A percentile compares a stretch with the other conserved stretches of the same genome.
Conservation (phyloP, 106 monocot species). For the Posidonia australis region DNA sequence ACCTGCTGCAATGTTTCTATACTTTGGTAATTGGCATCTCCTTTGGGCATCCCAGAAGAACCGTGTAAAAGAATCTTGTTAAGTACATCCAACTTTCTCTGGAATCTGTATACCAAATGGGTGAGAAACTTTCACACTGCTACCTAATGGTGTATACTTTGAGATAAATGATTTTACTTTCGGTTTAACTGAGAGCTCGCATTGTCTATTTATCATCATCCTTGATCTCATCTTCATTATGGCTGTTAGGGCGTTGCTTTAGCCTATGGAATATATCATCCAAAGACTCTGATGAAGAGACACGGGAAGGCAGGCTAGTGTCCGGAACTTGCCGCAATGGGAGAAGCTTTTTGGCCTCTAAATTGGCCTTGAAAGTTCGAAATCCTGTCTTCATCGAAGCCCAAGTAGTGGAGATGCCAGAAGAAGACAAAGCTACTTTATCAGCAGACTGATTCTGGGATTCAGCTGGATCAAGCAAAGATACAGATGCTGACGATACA, state of each 20-base stretch:
- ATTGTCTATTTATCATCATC: not conserved
- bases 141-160: too few relatives aligned
- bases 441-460: conserved; percentile 22
- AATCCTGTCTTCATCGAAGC: conserved; percentile 67
- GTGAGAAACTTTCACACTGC: too few relatives aligned
- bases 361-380: conserved; percentile 65
- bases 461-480: conserved; percentile 39
- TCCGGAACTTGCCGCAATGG: conserved; percentile 47
- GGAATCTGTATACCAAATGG: too few relatives aligned
- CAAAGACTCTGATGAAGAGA: conserved; percentile 61
- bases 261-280: conserved; percentile 88
- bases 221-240: conserved; percentile 1
- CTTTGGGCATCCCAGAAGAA: too few relatives aligned
- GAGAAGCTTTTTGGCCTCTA: conserved; percentile 59
- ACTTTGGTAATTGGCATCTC: too few relatives aligned
- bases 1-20: too few relatives aligned
- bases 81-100: too few relatives aligned
- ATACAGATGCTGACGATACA: conserved; percentile 44
- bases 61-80: too few relatives aligned
- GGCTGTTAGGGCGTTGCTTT: conserved; percentile 34
- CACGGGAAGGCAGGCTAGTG: conserved; percentile 13
- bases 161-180: too few relatives aligned
- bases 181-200: too few relatives aligned
- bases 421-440: conserved; percentile 5
- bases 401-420: conserved; percentile 66